phyloP scores from a whole-genome alignment of 495 filamentous ascomycete genomes.

The Penicillium manginii region DNA sequence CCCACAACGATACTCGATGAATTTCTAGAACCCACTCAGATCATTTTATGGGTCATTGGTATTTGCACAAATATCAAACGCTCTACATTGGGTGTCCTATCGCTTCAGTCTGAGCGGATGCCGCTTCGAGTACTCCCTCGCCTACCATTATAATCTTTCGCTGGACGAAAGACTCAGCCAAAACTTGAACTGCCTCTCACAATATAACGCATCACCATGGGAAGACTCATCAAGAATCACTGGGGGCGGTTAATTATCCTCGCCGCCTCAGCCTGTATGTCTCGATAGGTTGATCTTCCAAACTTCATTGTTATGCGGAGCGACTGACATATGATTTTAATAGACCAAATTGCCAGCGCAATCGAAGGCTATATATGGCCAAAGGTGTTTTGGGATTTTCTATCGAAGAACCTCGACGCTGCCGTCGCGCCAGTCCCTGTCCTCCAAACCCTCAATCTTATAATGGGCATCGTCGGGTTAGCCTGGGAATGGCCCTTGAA shows the following conservation, averaged over 20 bases:
- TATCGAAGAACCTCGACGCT: constrained; percentile 85
- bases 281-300: neutral
- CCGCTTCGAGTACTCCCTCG: neutral
- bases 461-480: constrained; percentile 78
- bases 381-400: constrained; percentile 98
- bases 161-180: constrained; percentile 30
- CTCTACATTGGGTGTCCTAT: neutral
- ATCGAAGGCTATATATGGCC: constrained; percentile 96
- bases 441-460: constrained; percentile 93
- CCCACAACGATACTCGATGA: neutral
- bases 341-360: constrained; percentile 85
- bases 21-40: neutral
- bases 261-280: constrained; percentile 81
- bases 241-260: constrained; percentile 93
- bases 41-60: neutral
- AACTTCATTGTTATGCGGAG: neutral
- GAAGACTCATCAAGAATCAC: constrained; percentile 98
- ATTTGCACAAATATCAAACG: neutral
- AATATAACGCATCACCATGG: constrained; percentile 63
- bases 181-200: no score
- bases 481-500: constrained; percentile 91
- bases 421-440: constrained; percentile 86
- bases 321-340: constrained; percentile 34
- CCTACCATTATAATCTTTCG: constrained; percentile 23
- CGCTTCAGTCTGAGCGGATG: neutral